Base-by-base conservation (phyloP, 140 eudicot genomes). In the Senecio squalidus region DNA sequence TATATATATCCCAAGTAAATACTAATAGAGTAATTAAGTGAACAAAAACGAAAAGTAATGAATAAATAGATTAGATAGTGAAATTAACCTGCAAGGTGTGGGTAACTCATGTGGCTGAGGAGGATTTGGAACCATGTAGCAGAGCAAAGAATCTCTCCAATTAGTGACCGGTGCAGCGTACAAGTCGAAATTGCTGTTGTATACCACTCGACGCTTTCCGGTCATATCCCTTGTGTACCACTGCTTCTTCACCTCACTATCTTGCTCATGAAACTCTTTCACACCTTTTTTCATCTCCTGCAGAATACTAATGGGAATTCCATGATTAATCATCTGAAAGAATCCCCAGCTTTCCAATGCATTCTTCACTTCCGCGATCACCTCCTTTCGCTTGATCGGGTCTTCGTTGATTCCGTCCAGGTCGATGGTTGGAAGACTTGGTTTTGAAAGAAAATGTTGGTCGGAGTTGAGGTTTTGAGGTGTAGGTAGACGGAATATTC, bases 401-500 rank as follows among this genome's bases (percentile, higher is more conserved):
- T 51, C 34, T 51, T 10, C 20, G 15, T 51, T 5, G 18, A 51
- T 25, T 51, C 57, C 57, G 0, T 51, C 22, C 17, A 51, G 8
- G 34, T 51, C 57, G 17, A 51, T 51, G 18, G 57, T 51, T n/a
- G 57, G 36, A 51, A 51, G 36, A 51, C 1, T 26, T 51, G 29
- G 54, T 21, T 8, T 47, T 10, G 54, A 9, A 46, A 4, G 57
- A 0, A 17, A 25, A 3, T 25, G 57, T 50, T 50, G 17, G 15
- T 4, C 3, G 21, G 18, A 13, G 36, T 23, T 49, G 16, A 49
- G 17, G 31, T 24, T 50, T 24, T 50, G 3, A 13, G 33, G 33
- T 24, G 70, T 10, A 40, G 67, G 68, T 28, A 28, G 56, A 20
- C 29, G 20, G 64, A 73, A 73, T 20, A 73, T 57, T 11, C 40